These are phyloP conservation scores for Clausena lansium DNA, from an alignment of 345 rosid species.

Conservation along the genomic window DNA sequence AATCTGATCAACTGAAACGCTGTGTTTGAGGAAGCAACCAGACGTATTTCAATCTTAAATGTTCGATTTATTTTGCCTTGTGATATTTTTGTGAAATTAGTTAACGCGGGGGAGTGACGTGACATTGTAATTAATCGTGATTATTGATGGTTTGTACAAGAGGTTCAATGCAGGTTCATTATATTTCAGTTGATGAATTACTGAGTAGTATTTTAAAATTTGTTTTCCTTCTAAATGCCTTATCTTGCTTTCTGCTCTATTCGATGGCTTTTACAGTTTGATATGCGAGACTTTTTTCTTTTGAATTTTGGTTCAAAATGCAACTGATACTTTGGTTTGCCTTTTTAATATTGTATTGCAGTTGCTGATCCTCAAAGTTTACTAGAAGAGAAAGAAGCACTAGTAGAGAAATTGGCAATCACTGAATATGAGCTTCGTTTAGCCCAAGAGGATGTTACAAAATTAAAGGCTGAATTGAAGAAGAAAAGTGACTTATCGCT, in stretches of 20 bases:
- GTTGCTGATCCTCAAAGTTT: slow-evolving; percentile 93
- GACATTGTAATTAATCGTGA: background rate
- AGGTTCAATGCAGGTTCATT: background rate
- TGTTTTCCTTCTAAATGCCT: background rate
- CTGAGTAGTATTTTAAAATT: background rate
- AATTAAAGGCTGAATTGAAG: slow-evolving; percentile 67
- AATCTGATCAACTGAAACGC: background rate
- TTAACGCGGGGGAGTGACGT: background rate
- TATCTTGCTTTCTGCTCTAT: background rate
- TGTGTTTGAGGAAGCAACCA: background rate
- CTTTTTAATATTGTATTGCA: slow-evolving; percentile 34
- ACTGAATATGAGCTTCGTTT: slow-evolving; percentile 87
- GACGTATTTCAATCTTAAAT: background rate
- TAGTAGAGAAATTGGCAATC: slow-evolving; percentile 75
- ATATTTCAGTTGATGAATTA: background rate
- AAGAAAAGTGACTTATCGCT: slow-evolving; percentile 50
- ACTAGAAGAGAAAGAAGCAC: slow-evolving; percentile 81
- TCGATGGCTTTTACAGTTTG: background rate
- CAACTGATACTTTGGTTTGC: slow-evolving; percentile 15
- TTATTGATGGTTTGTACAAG: background rate
- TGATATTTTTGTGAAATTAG: background rate
- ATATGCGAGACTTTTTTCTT: slow-evolving; percentile 10
- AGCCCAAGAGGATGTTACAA: slow-evolving; percentile 82
- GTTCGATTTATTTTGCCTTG: background rate
- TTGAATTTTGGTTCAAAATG: slow-evolving; percentile 9